Conservation (phyloP, 2,329 filamentous ascomycete species). For the Fusarium brevicatenulatum region DNA sequence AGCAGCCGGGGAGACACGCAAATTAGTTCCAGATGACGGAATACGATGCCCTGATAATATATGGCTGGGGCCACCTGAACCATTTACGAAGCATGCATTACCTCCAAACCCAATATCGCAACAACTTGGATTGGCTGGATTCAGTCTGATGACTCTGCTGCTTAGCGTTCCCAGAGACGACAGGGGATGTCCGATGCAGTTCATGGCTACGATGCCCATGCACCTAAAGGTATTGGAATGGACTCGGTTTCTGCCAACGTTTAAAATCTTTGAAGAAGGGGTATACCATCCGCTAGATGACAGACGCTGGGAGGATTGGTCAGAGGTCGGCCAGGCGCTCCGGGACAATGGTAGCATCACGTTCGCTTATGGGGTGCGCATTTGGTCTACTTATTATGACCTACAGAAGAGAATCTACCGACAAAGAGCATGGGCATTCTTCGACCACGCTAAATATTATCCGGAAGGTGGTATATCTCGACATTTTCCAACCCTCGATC, state of each 20-base stretch:
- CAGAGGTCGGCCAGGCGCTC: rapidly evolving
- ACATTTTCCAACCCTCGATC: neutral
- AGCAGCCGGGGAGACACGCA: neutral
- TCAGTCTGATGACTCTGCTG: neutral
- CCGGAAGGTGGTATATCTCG: neutral
- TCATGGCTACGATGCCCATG: neutral
- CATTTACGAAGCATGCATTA: neutral
- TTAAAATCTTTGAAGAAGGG: neutral
- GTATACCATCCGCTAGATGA: rapidly evolving
- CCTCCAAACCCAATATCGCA: rapidly evolving
- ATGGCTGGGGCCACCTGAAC: neutral
- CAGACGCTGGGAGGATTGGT: neutral
- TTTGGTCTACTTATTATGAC: neutral
- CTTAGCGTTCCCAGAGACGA: neutral
- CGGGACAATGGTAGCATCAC: neutral
- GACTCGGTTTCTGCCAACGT: rapidly evolving
- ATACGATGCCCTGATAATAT: rapidly evolving
- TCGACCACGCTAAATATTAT: rapidly evolving
- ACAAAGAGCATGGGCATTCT: neutral
- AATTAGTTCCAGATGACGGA: neutral
- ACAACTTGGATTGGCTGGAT: neutral
- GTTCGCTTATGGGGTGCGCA: neutral
- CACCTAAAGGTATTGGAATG: rapidly evolving
- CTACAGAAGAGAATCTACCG: neutral
- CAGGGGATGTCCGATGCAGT: neutral